Evolutionary conservation across 2,329 filamentous ascomycete species (phyloP).

Genomic region (Blumeria graminis): DNA sequence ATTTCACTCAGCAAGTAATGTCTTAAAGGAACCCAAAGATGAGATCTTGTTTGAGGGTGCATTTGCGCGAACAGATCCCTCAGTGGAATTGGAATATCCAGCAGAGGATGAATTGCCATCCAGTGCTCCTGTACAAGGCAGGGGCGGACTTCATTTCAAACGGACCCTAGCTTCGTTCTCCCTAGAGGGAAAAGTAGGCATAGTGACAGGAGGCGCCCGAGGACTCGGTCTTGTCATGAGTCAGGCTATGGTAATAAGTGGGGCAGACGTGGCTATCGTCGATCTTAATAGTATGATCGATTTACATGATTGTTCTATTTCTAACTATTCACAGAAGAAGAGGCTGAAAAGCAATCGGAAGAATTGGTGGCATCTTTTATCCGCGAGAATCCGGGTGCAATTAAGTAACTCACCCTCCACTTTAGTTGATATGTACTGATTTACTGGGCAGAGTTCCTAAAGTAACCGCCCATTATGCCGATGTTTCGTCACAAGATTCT

Average conservation of each 20-base stretch:
- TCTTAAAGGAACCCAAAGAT: neutral
- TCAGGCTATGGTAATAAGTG: constrained; percentile 70
- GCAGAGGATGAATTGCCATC: constrained; percentile 48
- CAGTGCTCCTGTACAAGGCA: constrained; percentile 45
- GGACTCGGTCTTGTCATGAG: constrained; percentile 83
- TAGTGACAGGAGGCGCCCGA: constrained; percentile 77
- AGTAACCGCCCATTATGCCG: constrained; percentile 74
- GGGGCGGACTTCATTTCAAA: constrained; percentile 61
- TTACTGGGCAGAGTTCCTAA: constrained; percentile 36
- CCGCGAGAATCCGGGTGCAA: constrained; percentile 53
- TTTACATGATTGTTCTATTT: neutral
- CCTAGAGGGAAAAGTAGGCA: constrained; percentile 55
- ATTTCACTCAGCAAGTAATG: neutral
- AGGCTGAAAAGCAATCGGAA: constrained; percentile 54
- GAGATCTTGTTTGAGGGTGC: constrained; percentile 8
- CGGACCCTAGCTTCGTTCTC: constrained; percentile 71
- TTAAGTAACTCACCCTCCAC: constrained; percentile 23
- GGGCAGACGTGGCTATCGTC: constrained; percentile 73
- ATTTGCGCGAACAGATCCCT: constrained; percentile 59
- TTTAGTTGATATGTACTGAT: constrained; percentile 3
- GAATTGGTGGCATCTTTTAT: constrained; percentile 53
- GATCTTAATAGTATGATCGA: constrained; percentile 54
- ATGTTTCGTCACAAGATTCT: constrained; percentile 59
- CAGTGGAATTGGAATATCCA: constrained; percentile 57
- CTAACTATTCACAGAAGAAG: constrained; percentile 35